Percentiles rank a stretch among this genome's conserved stretches.
Evolutionary conservation across 768 basidiomycete species (phyloP).

Genomic region (Naganishia randhawae): DNA sequence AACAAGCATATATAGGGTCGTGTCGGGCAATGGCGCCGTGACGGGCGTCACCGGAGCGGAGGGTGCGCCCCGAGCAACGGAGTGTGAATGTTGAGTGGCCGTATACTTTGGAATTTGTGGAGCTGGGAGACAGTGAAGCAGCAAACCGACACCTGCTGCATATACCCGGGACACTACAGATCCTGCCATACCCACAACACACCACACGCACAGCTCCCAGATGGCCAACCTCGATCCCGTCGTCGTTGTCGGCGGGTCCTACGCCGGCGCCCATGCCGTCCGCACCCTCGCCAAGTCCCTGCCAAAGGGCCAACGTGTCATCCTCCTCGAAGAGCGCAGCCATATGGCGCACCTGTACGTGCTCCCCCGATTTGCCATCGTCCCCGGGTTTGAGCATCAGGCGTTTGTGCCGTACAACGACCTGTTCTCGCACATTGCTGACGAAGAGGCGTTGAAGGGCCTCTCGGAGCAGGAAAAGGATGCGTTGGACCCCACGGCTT

Average conservation of each 20-base stretch:
- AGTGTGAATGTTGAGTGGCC: neutral
- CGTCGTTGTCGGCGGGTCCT: slow-evolving; percentile 31
- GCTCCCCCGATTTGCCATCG: slow-evolving; percentile 43
- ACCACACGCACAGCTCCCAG: neutral
- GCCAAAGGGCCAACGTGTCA: slow-evolving; percentile 16
- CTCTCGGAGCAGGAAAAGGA: slow-evolving; percentile 19
- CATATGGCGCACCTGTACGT: slow-evolving; percentile 31
- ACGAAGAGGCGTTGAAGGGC: slow-evolving; percentile 26
- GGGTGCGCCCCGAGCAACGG: neutral
- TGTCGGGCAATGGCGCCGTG: neutral
- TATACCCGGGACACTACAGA: neutral
- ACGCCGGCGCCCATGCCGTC: slow-evolving; percentile 28
- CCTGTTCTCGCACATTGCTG: slow-evolving; percentile 27
- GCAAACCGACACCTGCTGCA: too few species aligned
- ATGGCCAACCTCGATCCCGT: slow-evolving; percentile 24
- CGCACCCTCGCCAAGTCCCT: slow-evolving; percentile 24
- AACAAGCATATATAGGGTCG: neutral
- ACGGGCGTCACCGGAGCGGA: neutral
- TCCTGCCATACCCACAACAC: neutral
- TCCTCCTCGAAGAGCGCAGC: slow-evolving; percentile 29
- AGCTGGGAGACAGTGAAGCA: neutral
- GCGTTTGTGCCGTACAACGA: slow-evolving; percentile 47
- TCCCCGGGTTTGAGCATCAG: slow-evolving; percentile 39
- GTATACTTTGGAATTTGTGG: neutral
- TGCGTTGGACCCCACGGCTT: neutral